A percentile compares a stretch with the other conserved stretches of the same genome.
These are phyloP conservation scores for Colletotrichum neosansevieriae DNA, from an alignment of 2,329 filamentous ascomycete species.

Conservation along the genomic window DNA sequence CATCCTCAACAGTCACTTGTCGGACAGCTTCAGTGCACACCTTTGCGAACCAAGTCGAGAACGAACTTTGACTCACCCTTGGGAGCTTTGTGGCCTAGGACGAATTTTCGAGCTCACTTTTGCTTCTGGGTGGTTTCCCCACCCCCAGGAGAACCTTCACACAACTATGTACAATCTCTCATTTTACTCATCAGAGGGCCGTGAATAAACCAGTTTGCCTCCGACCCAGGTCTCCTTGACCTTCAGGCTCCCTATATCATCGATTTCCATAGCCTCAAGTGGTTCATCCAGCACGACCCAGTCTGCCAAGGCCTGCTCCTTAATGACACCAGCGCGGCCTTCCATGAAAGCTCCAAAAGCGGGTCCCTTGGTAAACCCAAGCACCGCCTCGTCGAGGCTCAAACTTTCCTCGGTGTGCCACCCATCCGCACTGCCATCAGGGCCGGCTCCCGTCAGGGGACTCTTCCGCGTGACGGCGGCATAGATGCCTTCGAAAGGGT, in stretches of 20 bases:
- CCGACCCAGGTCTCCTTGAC: conserved; percentile 78
- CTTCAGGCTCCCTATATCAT: conserved; percentile 64
- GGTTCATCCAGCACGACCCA: conserved; percentile 77
- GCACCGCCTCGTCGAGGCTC: conserved; percentile 68
- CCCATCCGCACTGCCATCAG: conserved; percentile 60
- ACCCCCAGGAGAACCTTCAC: no score
- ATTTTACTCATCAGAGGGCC: background rate
- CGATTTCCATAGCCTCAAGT: conserved; percentile 62
- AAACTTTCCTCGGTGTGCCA: conserved; percentile 73
- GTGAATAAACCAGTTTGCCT: conserved; percentile 62
- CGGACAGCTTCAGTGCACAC: no score
- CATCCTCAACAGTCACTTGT: no score
- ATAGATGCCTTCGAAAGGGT: conserved; percentile 76
- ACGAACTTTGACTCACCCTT: background rate
- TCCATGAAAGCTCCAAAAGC: conserved; percentile 61
- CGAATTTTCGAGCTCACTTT: no score
- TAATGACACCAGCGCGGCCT: conserved; percentile 68
- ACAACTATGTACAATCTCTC: no score
- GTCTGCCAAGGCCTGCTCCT: conserved; percentile 72
- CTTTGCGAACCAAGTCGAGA: background rate
- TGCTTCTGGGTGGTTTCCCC: no score
- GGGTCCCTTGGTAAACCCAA: conserved; percentile 42
- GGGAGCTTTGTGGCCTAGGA: background rate
- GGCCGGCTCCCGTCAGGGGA: conserved; percentile 66
- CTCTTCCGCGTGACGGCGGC: conserved; percentile 73